Conservation (phyloP, 2,329 filamentous ascomycete species). For the Aspergillus sp. region DNA sequence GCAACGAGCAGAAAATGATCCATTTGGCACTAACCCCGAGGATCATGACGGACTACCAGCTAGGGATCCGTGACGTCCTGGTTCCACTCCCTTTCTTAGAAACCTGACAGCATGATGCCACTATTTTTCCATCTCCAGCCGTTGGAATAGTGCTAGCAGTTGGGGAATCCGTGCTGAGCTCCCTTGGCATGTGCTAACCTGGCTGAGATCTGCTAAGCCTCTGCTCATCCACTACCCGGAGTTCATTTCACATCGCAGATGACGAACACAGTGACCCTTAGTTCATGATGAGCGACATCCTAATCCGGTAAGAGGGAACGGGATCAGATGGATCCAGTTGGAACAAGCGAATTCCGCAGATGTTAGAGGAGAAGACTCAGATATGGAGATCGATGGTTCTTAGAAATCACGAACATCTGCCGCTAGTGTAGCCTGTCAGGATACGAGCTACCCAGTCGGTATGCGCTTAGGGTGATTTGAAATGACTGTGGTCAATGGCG, state of each 20-base stretch:
- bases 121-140: neutral
- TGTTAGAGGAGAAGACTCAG: neutral
- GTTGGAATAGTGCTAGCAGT: neutral
- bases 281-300: neutral
- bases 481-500: neutral
- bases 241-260: neutral
- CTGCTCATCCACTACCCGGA: neutral
- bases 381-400: neutral
- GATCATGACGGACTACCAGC: neutral
- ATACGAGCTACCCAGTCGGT: neutral
- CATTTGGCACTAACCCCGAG: neutral
- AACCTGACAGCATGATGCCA: neutral
- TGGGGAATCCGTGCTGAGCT: neutral
- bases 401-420: neutral
- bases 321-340: neutral
- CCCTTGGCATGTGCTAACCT: neutral
- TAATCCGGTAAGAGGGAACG: neutral
- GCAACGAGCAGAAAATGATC: neutral
- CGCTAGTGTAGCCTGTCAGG: neutral
- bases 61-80: neutral
- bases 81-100: neutral
- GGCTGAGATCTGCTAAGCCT: neutral
- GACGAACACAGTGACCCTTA: neutral
- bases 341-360: neutral
- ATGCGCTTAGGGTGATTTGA: neutral